Evolutionary conservation across 192 early-diverging fungal species (phyloP).

Genomic region (Paraglomus brasilianum): DNA sequence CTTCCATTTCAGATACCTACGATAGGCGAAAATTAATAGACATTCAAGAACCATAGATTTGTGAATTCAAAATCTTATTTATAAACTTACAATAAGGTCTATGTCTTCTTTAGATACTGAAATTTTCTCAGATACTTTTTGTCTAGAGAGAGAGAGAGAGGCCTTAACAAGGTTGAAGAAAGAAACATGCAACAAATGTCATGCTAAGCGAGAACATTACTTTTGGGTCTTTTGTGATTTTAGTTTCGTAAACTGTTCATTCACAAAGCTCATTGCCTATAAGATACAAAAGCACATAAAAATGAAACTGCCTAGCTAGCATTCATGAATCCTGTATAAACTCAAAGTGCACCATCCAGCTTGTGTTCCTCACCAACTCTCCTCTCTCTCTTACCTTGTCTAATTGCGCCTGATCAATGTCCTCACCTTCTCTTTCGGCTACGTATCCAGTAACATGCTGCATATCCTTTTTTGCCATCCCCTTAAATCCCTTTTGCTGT

Average conservation of each 20-base stretch:
- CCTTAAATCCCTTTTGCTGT: slow-evolving; percentile 45
- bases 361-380: not conserved
- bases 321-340: not conserved
- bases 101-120: slow-evolving; percentile 51
- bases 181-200: not conserved
- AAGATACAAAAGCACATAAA: not conserved
- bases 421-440: slow-evolving; percentile 46
- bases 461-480: slow-evolving; percentile 58
- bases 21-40: not conserved
- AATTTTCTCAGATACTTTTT: slow-evolving; percentile 50
- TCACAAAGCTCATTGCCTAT: slow-evolving; percentile 24
- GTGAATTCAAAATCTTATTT: not conserved
- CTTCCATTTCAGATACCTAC: slow-evolving; percentile 49
- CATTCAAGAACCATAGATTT: not conserved
- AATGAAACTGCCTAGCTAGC: not conserved
- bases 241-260: slow-evolving; percentile 5
- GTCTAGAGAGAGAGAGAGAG: slow-evolving; percentile 33
- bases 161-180: not conserved
- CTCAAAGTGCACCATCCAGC: not conserved
- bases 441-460: slow-evolving; percentile 50
- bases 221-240: slow-evolving; percentile 23
- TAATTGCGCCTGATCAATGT: slow-evolving; percentile 49
- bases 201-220: not conserved
- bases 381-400: slow-evolving; percentile 43
- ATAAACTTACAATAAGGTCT: slow-evolving; percentile 46